Evolutionary conservation across 2,329 filamentous ascomycete genomes (phyloP), one percentile per base, ranked within the genome.

Genomic region (Verruconis gallopava): DNA sequence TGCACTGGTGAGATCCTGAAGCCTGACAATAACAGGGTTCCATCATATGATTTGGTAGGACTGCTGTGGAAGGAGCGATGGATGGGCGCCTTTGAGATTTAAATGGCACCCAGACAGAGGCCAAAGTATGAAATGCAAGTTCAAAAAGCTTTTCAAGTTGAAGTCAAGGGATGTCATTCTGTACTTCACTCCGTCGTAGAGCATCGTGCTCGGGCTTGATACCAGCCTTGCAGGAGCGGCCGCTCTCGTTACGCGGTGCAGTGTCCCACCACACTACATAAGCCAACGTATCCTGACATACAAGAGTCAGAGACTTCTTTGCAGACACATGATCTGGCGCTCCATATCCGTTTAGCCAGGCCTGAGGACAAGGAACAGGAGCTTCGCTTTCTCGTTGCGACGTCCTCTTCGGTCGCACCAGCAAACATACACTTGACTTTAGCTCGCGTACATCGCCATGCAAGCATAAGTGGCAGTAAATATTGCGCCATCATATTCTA

Each of bases 101-200:
- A n/a, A n/a, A n/a, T n/a, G n/a, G n/a, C n/a, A n/a, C n/a, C n/a
- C n/a, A n/a, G n/a, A n/a, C n/a, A n/a, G n/a, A n/a, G n/a, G n/a
- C n/a, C n/a, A n/a, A n/a, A n/a, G n/a, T n/a, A n/a, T n/a, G n/a
- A n/a, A n/a, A n/a, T n/a, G n/a, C n/a, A n/a, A n/a, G n/a, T n/a
- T n/a, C n/a, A n/a, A n/a, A n/a, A n/a, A n/a, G n/a, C n/a, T n/a
- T n/a, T n/a, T n/a, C n/a, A n/a, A n/a, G n/a, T n/a, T n/a, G n/a
- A n/a, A n/a, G n/a, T n/a, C n/a, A n/a, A n/a, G n/a, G n/a, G n/a
- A 43, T 43, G 41, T 30, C 41, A 4, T 43, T 43, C 35, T 43
- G 41, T 21, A 21, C 20, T 11, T 6, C 21, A 20, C 41, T 43
- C 9, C 41, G 41, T 21, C 35, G 36, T 14, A 19, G 41, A 15